Evolutionary conservation across 768 basidiomycete species (phyloP).

Genomic region (Amanita thiersii): DNA sequence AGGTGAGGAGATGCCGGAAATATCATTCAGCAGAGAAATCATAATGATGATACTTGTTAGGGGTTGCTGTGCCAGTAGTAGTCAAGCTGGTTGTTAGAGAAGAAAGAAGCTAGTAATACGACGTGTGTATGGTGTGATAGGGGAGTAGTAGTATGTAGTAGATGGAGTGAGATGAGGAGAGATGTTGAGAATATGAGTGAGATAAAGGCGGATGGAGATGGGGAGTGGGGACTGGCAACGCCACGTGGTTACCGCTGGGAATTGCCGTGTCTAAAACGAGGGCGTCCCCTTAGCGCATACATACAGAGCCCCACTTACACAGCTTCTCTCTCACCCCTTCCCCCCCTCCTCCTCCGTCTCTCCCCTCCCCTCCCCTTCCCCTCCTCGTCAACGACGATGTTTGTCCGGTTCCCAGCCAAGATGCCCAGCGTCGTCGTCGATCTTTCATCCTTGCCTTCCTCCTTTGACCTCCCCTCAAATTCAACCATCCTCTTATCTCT

Average conservation of each 20-base stretch:
- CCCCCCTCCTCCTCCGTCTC: slow-evolving; percentile 4
- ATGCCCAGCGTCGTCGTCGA: slow-evolving; percentile 12
- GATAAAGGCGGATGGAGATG: no score
- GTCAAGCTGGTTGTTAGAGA: no score
- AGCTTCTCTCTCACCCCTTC: background rate
- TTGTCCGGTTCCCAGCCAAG: slow-evolving; percentile 7
- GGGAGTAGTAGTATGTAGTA: background rate
- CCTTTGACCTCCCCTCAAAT: slow-evolving; percentile 6
- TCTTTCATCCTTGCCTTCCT: slow-evolving; percentile 12
- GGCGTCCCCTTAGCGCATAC: background rate
- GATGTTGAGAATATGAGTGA: no score
- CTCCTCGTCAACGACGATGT: slow-evolving; percentile 8
- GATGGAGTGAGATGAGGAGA: background rate
- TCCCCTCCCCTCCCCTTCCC: slow-evolving; percentile 1
- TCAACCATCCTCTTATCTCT: slow-evolving; percentile 17
- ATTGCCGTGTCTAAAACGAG: slow-evolving; percentile 1
- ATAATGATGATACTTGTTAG: no score
- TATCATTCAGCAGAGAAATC: no score
- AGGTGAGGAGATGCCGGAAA: no score
- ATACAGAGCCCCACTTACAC: slow-evolving; percentile 5
- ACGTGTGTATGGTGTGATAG: background rate
- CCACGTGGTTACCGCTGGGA: slow-evolving; percentile 2
- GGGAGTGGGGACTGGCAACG: background rate
- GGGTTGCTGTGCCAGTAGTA: no score
- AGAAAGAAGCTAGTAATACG: background rate